Conservation (phyloP, 179 eudicot species). For the Carnegiea gigantea region DNA sequence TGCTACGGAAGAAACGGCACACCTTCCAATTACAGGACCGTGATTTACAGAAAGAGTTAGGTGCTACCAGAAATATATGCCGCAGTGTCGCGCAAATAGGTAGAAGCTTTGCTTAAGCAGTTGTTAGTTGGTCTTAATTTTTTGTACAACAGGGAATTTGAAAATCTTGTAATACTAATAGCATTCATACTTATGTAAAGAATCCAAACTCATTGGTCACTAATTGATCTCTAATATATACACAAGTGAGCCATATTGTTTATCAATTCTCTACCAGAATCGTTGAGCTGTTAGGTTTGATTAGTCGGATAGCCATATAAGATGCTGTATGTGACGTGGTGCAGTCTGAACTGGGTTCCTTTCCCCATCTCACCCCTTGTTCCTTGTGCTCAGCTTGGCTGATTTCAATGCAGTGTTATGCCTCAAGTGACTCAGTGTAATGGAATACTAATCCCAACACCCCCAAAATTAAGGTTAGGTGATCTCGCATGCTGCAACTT, state of each 20-base stretch:
- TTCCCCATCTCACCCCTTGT: no score
- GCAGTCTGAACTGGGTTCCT: no score
- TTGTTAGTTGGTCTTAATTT: background rate
- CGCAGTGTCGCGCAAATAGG: background rate
- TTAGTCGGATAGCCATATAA: no score
- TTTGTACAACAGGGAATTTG: conserved; percentile 10
- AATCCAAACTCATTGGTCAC: conserved; percentile 3
- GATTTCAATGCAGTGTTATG: no score
- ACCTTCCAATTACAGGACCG: conserved; percentile 4
- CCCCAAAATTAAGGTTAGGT: no score
- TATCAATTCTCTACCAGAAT: background rate
- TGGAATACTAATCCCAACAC: no score
- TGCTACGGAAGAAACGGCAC: conserved; percentile 5
- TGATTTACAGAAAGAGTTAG: conserved; percentile 10
- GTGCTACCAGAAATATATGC: conserved; percentile 1
- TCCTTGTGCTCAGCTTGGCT: no score
- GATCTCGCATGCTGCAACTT: no score
- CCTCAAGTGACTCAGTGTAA: no score
- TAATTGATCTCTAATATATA: background rate
- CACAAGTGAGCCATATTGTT: background rate
- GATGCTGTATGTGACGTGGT: no score
- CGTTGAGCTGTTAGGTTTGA: no score
- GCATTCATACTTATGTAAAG: conserved; percentile 8
- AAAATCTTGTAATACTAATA: conserved; percentile 23
- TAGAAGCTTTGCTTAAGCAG: conserved; percentile 10